Evolutionary conservation across 805 yeast species (phyloP).

Genomic region (Candida vaughaniae): DNA sequence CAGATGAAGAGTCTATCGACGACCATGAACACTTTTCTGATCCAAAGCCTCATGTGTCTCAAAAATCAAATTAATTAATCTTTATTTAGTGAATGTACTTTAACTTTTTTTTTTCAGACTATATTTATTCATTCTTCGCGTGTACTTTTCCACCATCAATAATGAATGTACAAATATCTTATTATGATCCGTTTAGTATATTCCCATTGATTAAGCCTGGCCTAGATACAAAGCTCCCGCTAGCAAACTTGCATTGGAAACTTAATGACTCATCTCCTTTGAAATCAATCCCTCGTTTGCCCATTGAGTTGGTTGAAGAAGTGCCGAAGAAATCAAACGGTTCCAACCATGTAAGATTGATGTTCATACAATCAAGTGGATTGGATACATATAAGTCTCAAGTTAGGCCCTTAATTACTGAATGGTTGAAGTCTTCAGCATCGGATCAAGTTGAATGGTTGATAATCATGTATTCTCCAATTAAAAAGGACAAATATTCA

Average conservation of each 20-base stretch:
- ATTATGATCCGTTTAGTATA: constrained; percentile 73
- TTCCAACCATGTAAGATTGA: constrained; percentile 59
- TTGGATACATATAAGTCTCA: constrained; percentile 75
- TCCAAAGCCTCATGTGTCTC: neutral
- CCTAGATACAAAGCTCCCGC: constrained; percentile 48
- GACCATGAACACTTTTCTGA: neutral
- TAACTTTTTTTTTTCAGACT: too few relatives aligned
- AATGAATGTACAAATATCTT: constrained; percentile 19
- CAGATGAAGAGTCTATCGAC: constrained; percentile 9
- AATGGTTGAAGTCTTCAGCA: constrained; percentile 62
- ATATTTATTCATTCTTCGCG: too few relatives aligned
- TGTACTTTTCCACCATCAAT: too few relatives aligned
- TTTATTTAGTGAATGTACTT: too few relatives aligned
- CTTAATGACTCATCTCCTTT: constrained; percentile 48
- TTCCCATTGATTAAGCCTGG: constrained; percentile 45
- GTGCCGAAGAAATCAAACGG: constrained; percentile 33
- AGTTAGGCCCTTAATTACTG: constrained; percentile 76
- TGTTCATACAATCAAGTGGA: constrained; percentile 65
- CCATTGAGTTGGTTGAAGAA: constrained; percentile 57
- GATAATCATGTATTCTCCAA: constrained; percentile 52
- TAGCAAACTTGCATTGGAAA: constrained; percentile 73
- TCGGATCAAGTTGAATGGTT: constrained; percentile 54
- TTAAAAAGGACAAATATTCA: constrained; percentile 35
- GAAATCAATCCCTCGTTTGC: constrained; percentile 61
- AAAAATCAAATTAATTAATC: too few relatives aligned